Evolutionary conservation across 148 eudicot species (phyloP), one percentile per base, ranked within the genome.

Genomic region (Amaranthus hypochondriacus): DNA sequence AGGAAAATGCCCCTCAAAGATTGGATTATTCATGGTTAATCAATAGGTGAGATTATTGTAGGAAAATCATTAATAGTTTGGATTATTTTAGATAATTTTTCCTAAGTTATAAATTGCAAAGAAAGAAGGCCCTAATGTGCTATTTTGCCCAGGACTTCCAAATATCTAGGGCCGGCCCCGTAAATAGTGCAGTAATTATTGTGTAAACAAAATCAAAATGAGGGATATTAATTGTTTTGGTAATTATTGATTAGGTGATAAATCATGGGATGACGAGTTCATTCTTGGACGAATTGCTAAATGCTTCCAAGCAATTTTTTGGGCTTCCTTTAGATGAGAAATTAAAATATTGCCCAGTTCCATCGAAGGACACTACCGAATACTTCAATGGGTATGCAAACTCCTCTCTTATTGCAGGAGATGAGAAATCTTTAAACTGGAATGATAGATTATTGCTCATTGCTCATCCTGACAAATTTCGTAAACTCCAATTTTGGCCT

Each of bases 191-290:
- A 18, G 18, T 18, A 18, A 18, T 18, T 18, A 18, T 18, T 18
- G 18, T 18, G 18, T 18, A 18, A 18, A 18, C 18, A 18, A 18
- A 18, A 18, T 18, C 18, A 18, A 18, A 18, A 18, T 18, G 39
- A 28, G 39, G 39, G 2, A 28, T 18, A 18, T 28, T 12, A 66
- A 3, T 0, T 18, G 18, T 2, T 55, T 39, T 2, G 15, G 48
- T 62, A 50, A 6, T 59, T 43, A 57, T 50, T 88, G 13, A 61
- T 28, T 42, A 83, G 86, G 74, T 83, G 10, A 53, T 75, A 54
- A 88, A 86, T 81, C 94, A 88, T 81, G 97, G 92, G 7, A 86
- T 88, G 77, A 69, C 81, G 46, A 73, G 15, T 48, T 73, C 81
- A 12, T 86, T 85, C 56, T 73, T 92, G 68, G 97, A 92, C 0